Evolutionary conservation across 495 filamentous ascomycete species (phyloP), one percentile per base, ranked within the genome.

Genomic region (Aspergillus panamensis): DNA sequence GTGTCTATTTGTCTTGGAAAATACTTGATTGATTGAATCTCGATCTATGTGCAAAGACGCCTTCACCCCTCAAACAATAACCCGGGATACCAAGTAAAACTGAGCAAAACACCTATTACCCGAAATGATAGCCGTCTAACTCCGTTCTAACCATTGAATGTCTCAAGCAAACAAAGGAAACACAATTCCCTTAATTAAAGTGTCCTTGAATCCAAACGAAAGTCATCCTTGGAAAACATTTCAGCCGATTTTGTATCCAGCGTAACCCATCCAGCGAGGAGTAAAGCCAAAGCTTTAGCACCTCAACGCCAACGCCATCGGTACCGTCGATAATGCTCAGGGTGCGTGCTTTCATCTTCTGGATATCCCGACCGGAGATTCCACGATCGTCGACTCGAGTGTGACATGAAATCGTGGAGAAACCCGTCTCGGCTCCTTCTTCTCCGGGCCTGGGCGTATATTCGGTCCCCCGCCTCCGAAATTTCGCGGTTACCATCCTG

Each of bases 401-500:
- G 45, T 29, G 48, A 47, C n/a, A 43, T 49, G 17, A 59, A 43
- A 12, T 63, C 55, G 14, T 35, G 43, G 10, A 51, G 14, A 43
- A 55, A 45, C 17, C 32, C 21, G 10, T 58, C 64, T 32, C 48
- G 44, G 33, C 42, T 53, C 51, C 40, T 60, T 35, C 57, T 61
- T 50, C 37, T 48, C 17, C 58, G 55, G 2, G 57, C 60, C 40
- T 59, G 54, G 19, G 35, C 52, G 30, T 56, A 51, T 16, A 68
- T 50, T 33, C 55, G 54, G 16, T 62, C 55, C n/a, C 57, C 62
- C n/a, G 42, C 58, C 45, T 59, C 57, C 51, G 48, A 54, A 10
- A 68, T 53, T 10, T 65, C 57, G 29, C 58, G 52, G 14, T 60
- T 50, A 9, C 65, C 65, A 5, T 65, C 62, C 44, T 65, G 62